These are phyloP conservation scores for Colletotrichum sidae DNA, from an alignment of 2,329 filamentous ascomycete genomes.

Conservation along the genomic window DNA sequence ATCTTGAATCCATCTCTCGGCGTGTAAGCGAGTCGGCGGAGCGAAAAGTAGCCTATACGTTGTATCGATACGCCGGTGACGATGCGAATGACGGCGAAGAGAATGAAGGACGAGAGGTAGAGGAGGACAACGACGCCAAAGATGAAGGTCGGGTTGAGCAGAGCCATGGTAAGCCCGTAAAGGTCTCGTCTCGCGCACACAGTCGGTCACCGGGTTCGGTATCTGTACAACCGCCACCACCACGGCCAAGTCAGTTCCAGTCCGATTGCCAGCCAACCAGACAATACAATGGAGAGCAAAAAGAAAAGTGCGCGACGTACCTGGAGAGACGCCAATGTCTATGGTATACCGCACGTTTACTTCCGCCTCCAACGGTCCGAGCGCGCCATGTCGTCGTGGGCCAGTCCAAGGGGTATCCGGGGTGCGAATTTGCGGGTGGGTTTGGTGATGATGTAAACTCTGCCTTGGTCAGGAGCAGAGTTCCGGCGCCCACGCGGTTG, in stretches of 20 bases:
- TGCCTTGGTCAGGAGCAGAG: slow-evolving; percentile 20
- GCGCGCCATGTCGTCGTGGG: slow-evolving; percentile 35
- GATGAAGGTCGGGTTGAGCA: slow-evolving; percentile 82
- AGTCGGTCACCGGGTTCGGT: slow-evolving; percentile 27
- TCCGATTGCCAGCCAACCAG: slow-evolving; percentile 7
- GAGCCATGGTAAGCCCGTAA: slow-evolving; percentile 63
- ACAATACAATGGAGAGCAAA: slow-evolving; percentile 10
- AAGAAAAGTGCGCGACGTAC: slow-evolving; percentile 7
- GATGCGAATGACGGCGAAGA: slow-evolving; percentile 93
- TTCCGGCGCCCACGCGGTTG: slow-evolving; percentile 32
- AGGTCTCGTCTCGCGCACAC: slow-evolving; percentile 9
- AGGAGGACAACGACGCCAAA: slow-evolving; percentile 86
- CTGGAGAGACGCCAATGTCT: slow-evolving; percentile 35
- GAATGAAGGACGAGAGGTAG: slow-evolving; percentile 91
- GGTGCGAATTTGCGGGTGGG: slow-evolving; percentile 12
- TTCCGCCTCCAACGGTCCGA: slow-evolving; percentile 35
- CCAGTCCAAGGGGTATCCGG: slow-evolving; percentile 14
- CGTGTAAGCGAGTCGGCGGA: slow-evolving; percentile 90
- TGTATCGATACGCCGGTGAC: slow-evolving; percentile 96
- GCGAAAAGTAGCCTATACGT: slow-evolving; percentile 90
- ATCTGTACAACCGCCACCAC: slow-evolving; percentile 23
- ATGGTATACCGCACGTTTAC: slow-evolving; percentile 36
- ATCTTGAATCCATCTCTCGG: slow-evolving; percentile 89
- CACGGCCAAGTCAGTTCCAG: slow-evolving; percentile 9
- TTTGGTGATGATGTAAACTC: slow-evolving; percentile 27